Base-by-base conservation (phyloP, 805 yeast genomes). In the Candida pini region DNA sequence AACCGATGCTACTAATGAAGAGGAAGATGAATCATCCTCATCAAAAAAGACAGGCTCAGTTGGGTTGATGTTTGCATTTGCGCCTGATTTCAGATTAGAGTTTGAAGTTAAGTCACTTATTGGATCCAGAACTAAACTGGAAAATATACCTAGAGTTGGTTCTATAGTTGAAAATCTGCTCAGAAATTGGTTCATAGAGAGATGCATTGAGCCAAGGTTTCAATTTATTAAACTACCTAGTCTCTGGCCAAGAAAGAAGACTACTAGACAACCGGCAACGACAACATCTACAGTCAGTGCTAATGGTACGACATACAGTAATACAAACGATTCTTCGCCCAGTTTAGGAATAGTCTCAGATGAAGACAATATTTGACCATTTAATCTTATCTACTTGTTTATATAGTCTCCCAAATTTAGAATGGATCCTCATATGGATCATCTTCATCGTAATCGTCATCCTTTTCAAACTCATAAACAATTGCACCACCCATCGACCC, bases 361-460 rank as follows among this genome's bases (percentile, higher is more conserved):
- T 5, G 53, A 48, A n/a, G 48, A 46, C 4, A 31, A 26, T 16
- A 8, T 30, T 27, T 27, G 35, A 32, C 36, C 20, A 25, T 12
- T 14, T 21, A 21, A 14, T 5, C 14, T 24, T 26, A 24, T 18
- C 16, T 15, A 18, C 13, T 15, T 19, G 22, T n/a, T n/a, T 24
- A 18, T n/a, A n/a, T 27, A 5, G 15, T 24, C n/a, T 19, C 19
- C 6, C 6, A 18, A 21, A 9, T 10, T 58, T 59, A 88, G 52
- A 87, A 88, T 5, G 97, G 97, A 53, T 90, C 97, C 55, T 90
- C 98, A 52, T 80, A 90, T 0, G 97, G 97, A 59, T 90, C 98
- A 49, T 92, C 97, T 56, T 90, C 98, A 53, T 90, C 98, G 53
- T 89, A 90, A 58, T 90, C 98, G 56, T 90, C 98, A 57, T 90